Evolutionary conservation across 176 grass and related monocot genomes (phyloP), one percentile per base, ranked within the genome.

Genomic region (Musa acuminata): DNA sequence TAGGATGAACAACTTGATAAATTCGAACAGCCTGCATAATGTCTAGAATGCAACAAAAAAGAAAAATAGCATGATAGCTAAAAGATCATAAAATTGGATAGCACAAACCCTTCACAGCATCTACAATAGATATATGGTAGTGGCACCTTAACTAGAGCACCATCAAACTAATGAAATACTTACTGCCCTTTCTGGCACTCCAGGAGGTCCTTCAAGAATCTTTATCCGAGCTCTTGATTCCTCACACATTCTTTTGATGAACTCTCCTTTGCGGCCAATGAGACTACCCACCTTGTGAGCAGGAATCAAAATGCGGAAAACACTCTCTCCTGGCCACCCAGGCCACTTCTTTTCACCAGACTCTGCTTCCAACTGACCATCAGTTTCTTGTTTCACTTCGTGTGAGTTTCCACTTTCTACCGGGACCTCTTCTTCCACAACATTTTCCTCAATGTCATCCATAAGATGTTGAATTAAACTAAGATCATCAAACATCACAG

Each of bases 221-320:
- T 92, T 96, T 51, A 96, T 96, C 62, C 93, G 90, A 73, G 93
- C 85, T 78, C 75, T 90, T 12, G 93, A 92, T 78, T 96, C 93
- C 79, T 96, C 93, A 8, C 87, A 89, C 85, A 96, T 96, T 78
- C 69, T 96, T 64, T 92, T 96, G 51, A 96, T 96, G 67, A 82
- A 88, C 76, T 96, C 93, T 55, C 93, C 93, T 80, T 96, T 96
- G 59, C 90, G 93, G 1, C 93, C 93, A 77, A 96, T 96, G 51
- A 96, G 66, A n/a, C 87, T 83, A 29, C 93, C 93, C 3, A 92
- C 93, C 82, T 96, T 96, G 11, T 86, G 84, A 29, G 75, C 60
- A 62, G 93, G 85, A 55, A 96, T 86, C 19, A 96, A 82, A 55
- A 96, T 83, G 19, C 93, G 87, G 52, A 96, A 92, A 60, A 89